Evolutionary conservation across 116 monocot genomes (phyloP).

Genomic region (Posidonia oceanica): DNA sequence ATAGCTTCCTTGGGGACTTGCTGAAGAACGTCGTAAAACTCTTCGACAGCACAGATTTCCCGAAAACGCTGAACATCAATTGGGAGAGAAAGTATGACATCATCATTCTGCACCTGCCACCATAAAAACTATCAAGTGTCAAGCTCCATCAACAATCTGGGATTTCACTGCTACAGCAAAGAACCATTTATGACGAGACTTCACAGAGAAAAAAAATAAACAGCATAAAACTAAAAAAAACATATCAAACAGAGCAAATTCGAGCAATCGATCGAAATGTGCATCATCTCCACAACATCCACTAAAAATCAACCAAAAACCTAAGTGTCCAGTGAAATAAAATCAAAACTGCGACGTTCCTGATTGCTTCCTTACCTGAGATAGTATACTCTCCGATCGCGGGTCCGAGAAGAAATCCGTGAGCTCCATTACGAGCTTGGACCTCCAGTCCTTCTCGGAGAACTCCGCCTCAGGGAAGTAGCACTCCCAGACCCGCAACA

Average conservation of each 20-base stretch:
- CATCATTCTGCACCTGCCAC: slow-evolving; percentile 63
- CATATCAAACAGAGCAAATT: too few relatives aligned
- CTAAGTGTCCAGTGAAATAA: neutral
- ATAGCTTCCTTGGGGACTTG: slow-evolving; percentile 76
- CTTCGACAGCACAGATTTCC: slow-evolving; percentile 40
- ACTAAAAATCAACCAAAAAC: too few relatives aligned
- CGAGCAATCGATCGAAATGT: too few relatives aligned
- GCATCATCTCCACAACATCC: too few relatives aligned
- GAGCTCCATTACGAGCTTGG: slow-evolving; percentile 51
- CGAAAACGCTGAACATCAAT: slow-evolving; percentile 49
- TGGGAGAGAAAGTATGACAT: slow-evolving; percentile 41
- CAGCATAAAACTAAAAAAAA: too few relatives aligned
- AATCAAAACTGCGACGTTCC: neutral
- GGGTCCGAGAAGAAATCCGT: slow-evolving; percentile 43
- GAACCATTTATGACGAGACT: too few relatives aligned
- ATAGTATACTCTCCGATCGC: slow-evolving; percentile 34
- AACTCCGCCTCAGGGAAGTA: slow-evolving; percentile 70
- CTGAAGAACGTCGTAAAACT: slow-evolving; percentile 39
- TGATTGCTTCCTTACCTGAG: slow-evolving; percentile 22
- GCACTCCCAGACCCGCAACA: slow-evolving; percentile 41
- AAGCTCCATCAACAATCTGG: neutral
- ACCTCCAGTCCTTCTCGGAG: slow-evolving; percentile 33
- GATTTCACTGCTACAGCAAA: too few relatives aligned
- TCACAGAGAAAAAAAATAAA: too few relatives aligned
- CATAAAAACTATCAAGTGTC: neutral